These are phyloP conservation scores for Psilocybe subaeruginosa DNA, from an alignment of 768 basidiomycete genomes.

Conservation along the genomic window DNA sequence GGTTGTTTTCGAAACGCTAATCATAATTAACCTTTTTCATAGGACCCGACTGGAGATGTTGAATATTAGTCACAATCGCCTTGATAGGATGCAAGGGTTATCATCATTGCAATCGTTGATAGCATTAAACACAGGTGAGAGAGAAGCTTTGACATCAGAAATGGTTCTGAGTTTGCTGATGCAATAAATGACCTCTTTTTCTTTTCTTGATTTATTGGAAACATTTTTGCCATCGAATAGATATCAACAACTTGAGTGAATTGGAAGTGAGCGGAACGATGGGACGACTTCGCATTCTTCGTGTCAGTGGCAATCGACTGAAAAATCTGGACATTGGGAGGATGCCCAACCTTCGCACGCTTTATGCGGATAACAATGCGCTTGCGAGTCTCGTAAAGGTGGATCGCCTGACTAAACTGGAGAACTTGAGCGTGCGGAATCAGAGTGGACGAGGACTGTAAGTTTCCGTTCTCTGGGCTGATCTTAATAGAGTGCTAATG, in stretches of 20 bases:
- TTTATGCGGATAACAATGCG: slow-evolving; percentile 90
- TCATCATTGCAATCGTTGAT: slow-evolving; percentile 63
- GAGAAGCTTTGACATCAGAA: slow-evolving; percentile 11
- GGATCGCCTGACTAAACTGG: slow-evolving; percentile 69
- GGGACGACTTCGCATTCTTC: slow-evolving; percentile 79
- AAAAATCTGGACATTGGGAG: slow-evolving; percentile 61
- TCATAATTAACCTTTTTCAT: slow-evolving; percentile 18
- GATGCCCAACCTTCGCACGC: slow-evolving; percentile 77
- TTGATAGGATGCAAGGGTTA: slow-evolving; percentile 63
- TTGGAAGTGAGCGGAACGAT: slow-evolving; percentile 60
- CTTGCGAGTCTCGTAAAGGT: slow-evolving; percentile 54
- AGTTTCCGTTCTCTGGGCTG: slow-evolving; percentile 39
- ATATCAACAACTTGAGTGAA: slow-evolving; percentile 42
- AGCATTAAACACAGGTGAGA: slow-evolving; percentile 85
- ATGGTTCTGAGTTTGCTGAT: slow-evolving; percentile 13
- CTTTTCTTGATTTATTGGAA: background rate
- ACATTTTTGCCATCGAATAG: slow-evolving; percentile 9
- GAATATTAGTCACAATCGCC: slow-evolving; percentile 76
- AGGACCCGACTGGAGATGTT: slow-evolving; percentile 72
- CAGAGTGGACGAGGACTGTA: slow-evolving; percentile 79
- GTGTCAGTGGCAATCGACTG: slow-evolving; percentile 83
- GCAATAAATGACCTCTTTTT: background rate
- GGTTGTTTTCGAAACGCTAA: background rate
- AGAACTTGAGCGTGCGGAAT: slow-evolving; percentile 90
- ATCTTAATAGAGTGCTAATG: slow-evolving; percentile 22